These are phyloP conservation scores for Neopestalotiopsis sp. DNA, from an alignment of 2,329 filamentous ascomycete species.

Conservation along the genomic window DNA sequence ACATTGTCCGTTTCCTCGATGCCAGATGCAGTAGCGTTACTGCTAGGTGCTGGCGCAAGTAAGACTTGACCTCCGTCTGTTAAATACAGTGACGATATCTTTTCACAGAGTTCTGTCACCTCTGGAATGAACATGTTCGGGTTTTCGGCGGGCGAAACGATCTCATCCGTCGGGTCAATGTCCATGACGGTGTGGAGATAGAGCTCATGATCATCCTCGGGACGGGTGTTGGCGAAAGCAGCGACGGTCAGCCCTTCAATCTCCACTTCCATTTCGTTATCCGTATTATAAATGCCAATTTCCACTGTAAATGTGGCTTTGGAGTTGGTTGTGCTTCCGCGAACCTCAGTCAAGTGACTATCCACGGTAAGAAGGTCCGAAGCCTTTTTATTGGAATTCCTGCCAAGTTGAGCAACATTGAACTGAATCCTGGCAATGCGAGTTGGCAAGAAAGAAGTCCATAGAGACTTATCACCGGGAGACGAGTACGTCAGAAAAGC, in stretches of 20 bases:
- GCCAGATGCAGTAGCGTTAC: background rate
- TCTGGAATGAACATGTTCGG: slow-evolving; percentile 23
- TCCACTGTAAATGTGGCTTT: slow-evolving; percentile 36
- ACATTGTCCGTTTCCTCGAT: background rate
- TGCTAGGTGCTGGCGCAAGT: background rate
- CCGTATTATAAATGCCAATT: slow-evolving; percentile 35
- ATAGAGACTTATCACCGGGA: slow-evolving; percentile 47
- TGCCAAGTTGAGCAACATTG: slow-evolving; percentile 38
- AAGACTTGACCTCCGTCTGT: slow-evolving; percentile 10
- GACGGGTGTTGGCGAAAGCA: slow-evolving; percentile 32
- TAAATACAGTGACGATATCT: slow-evolving; percentile 40
- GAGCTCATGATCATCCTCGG: slow-evolving; percentile 36
- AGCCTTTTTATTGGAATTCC: slow-evolving; percentile 12
- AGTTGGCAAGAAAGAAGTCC: slow-evolving; percentile 48
- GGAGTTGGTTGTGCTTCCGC: slow-evolving; percentile 27
- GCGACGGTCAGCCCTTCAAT: slow-evolving; percentile 35
- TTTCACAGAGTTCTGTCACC: slow-evolving; percentile 42
- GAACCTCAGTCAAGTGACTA: slow-evolving; percentile 25
- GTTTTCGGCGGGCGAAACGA: slow-evolving; percentile 29
- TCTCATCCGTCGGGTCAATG: slow-evolving; percentile 47
- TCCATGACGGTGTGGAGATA: slow-evolving; percentile 40
- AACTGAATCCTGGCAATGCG: slow-evolving; percentile 42
- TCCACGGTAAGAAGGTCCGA: slow-evolving; percentile 41
- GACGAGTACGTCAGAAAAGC: slow-evolving; percentile 47
- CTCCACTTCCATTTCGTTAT: slow-evolving; percentile 31